These are phyloP conservation scores for Fusarium devonianum DNA, from an alignment of 2,329 filamentous ascomycete species.

Conservation along the genomic window DNA sequence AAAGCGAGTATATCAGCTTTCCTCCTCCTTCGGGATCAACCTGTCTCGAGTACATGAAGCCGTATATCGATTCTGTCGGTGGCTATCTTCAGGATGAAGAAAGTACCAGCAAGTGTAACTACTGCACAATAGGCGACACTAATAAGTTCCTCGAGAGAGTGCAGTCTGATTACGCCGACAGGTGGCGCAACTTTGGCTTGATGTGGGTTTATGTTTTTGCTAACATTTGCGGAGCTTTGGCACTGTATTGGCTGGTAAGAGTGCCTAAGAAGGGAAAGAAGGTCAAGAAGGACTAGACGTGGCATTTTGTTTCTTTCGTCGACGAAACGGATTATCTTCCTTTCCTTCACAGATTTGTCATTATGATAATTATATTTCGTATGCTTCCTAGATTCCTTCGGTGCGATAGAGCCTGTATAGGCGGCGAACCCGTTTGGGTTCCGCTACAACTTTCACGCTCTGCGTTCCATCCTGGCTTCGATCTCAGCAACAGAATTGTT, in stretches of 20 bases:
- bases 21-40: slow-evolving; percentile 64
- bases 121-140: slow-evolving; percentile 60
- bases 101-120: slow-evolving; percentile 61
- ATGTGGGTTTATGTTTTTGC: slow-evolving; percentile 66
- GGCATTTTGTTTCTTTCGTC: no score
- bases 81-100: slow-evolving; percentile 61
- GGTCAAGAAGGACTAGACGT: neutral
- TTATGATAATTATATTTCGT: no score
- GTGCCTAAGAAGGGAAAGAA: neutral
- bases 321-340: no score
- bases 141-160: slow-evolving; percentile 59
- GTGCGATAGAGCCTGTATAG: no score
- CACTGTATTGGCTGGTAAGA: neutral
- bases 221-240: slow-evolving; percentile 59
- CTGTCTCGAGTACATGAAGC: slow-evolving; percentile 65
- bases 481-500: no score
- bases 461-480: no score
- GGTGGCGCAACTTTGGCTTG: slow-evolving; percentile 75
- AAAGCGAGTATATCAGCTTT: slow-evolving; percentile 74
- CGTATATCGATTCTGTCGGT: slow-evolving; percentile 56
- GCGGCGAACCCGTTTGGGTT: no score
- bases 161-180: slow-evolving; percentile 60
- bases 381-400: no score
- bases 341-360: no score
- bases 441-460: no score